Conservation (phyloP, 179 eudicot species). For the Beta lomatogona region DNA sequence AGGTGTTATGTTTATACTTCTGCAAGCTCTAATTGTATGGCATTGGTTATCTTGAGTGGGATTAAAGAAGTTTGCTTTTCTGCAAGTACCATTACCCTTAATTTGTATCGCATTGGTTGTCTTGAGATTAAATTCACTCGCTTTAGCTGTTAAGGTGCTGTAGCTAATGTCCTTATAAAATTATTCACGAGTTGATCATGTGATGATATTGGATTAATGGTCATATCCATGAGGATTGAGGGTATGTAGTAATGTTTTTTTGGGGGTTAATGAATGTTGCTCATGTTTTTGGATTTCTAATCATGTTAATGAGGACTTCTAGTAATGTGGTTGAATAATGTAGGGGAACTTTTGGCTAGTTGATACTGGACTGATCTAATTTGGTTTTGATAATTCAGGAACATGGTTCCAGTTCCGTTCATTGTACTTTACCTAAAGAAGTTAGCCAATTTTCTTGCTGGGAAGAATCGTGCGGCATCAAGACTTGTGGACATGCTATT, state of each 20-base stretch:
- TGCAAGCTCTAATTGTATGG: no score
- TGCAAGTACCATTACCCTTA: no score
- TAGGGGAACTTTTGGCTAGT: neutral
- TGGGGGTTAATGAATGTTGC: no score
- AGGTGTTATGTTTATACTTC: no score
- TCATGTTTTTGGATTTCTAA: neutral
- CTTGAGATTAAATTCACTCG: neutral
- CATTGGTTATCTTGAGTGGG: no score
- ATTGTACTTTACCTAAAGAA: slow-evolving; percentile 76
- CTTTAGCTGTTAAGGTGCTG: neutral
- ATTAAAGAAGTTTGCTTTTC: no score
- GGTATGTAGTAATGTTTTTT: no score
- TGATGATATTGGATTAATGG: neutral
- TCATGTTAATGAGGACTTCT: neutral
- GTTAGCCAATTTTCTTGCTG: slow-evolving; percentile 66
- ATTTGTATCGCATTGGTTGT: neutral
- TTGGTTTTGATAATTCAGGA: slow-evolving; percentile 43
- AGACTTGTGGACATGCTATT: slow-evolving; percentile 57
- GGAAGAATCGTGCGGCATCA: slow-evolving; percentile 58
- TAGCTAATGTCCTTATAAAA: neutral
- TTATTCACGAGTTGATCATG: neutral
- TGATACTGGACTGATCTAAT: neutral
- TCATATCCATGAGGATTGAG: no score
- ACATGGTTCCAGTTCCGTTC: slow-evolving; percentile 96
- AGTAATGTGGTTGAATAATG: neutral